Conservation (phyloP, 192 early-diverging fungal species). For the Diversispora eburnea region DNA sequence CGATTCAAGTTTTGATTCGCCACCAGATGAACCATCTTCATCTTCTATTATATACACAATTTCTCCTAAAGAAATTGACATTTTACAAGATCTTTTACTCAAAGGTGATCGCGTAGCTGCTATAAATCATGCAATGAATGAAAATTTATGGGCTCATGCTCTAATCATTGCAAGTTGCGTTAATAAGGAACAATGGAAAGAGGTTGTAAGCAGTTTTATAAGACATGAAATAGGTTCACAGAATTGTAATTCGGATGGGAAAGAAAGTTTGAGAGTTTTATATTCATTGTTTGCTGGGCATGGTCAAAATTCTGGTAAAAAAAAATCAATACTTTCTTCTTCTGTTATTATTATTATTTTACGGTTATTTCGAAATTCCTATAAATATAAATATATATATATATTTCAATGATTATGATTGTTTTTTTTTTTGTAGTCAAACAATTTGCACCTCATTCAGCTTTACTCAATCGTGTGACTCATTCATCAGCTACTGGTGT, state of each 20-base stretch:
- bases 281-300: constrained; percentile 68
- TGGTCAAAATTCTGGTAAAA: constrained; percentile 46
- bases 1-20: constrained; percentile 18
- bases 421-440: constrained; percentile 28
- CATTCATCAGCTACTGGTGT: background rate
- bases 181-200: constrained; percentile 76
- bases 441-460: constrained; percentile 32
- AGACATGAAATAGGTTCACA: constrained; percentile 48
- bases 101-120: constrained; percentile 58
- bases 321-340: background rate
- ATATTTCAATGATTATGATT: background rate
- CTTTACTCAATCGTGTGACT: constrained; percentile 3
- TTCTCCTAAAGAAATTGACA: constrained; percentile 42
- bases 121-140: constrained; percentile 43
- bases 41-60: constrained; percentile 6
- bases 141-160: constrained; percentile 83
- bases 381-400: too few relatives aligned
- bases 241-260: constrained; percentile 35
- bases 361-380: background rate
- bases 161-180: constrained; percentile 86
- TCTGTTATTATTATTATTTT: background rate
- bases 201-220: constrained; percentile 71
- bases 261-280: constrained; percentile 54
- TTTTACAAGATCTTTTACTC: constrained; percentile 59
- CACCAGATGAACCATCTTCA: background rate